Evolutionary conservation across 495 filamentous ascomycete genomes (phyloP), one percentile per base, ranked within the genome.

Genomic region (Staphylotrichum tortipilum): DNA sequence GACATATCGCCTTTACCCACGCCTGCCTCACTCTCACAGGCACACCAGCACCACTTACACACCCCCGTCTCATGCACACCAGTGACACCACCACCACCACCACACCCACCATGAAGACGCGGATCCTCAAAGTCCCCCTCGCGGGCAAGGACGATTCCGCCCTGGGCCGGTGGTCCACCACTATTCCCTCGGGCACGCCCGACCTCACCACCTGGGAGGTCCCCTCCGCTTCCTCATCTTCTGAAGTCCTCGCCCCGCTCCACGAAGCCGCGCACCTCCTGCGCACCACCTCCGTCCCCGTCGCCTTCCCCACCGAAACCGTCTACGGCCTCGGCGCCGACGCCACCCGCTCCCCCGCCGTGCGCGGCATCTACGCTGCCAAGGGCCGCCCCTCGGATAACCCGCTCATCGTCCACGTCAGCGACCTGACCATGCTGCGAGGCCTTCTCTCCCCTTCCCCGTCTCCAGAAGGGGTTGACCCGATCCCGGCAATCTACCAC

Each of bases 241-340:
- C 18, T 28, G 15, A 23, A 17, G 18, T 41, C 21, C 23, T 60
- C 31, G 28, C 56, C 2, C 50, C 66, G 17, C 59, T 84, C 48
- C 59, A 44, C 36, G 60, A 71, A 26, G 86, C 86, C 6, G 85
- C 83, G 11, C 43, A 71, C 10, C 69, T 77, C 50, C 74, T 94
- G 29, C 79, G 68, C 24, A 72, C 71, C 24, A 79, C 78, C 50
- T 73, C 85, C 62, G 71, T 78, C 22, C 89, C 90, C 15, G 86
- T 99, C 35, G 94, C 88, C 8, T 99, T 99, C 63, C 94, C 92
- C 5, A 99, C 94, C 0, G 92, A 99, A 68, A 99, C 92, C 6
- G 92, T 99, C 9, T 99, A 99, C 66, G 92, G 92, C 2, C 76
- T 99, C 12, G 92, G 89, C 41, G 92, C 91, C 17, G 92, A 97